phyloP scores from a whole-genome alignment of 1,284 basidiomycete genomes.

The Fomitopsis palustris region DNA sequence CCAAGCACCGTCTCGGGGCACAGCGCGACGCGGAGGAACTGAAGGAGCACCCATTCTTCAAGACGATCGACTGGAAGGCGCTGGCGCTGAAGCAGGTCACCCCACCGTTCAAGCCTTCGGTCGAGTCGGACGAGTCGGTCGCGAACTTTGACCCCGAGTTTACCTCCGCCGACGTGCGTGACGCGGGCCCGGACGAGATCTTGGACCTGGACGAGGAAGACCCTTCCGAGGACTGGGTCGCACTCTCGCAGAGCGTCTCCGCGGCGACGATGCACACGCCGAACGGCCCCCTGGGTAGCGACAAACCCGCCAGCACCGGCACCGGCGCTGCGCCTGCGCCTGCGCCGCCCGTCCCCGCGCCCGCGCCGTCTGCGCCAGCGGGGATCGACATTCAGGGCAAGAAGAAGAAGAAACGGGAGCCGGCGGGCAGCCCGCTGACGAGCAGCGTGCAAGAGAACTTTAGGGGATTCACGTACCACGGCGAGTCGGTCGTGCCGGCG shows the following conservation, averaged over 20 bases:
- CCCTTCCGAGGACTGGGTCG: slow-evolving; percentile 68
- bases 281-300: slow-evolving; percentile 72
- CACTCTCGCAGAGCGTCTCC: slow-evolving; percentile 38
- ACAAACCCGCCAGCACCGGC: slow-evolving; percentile 26
- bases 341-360: background rate
- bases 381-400: slow-evolving; percentile 54
- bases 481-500: slow-evolving; percentile 66
- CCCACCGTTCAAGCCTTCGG: slow-evolving; percentile 96
- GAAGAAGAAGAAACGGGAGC: slow-evolving; percentile 41
- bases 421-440: slow-evolving; percentile 62
- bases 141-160: slow-evolving; percentile 99
- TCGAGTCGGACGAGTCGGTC: slow-evolving; percentile 97
- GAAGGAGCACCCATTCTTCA: slow-evolving; percentile 97
- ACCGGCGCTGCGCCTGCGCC: too few relatives aligned
- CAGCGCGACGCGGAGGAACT: slow-evolving; percentile 90
- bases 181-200: slow-evolving; percentile 59
- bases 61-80: slow-evolving; percentile 85
- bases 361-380: slow-evolving; percentile 17
- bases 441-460: slow-evolving; percentile 94
- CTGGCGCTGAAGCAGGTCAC: slow-evolving; percentile 89
- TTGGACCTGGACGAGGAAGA: slow-evolving; percentile 70
- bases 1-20: slow-evolving; percentile 93
- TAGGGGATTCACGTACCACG: slow-evolving; percentile 86
- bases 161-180: slow-evolving; percentile 80
- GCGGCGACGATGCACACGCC: slow-evolving; percentile 49